Base-by-base conservation (phyloP, 2,329 filamentous ascomycete species). In the Aspergillus clavatus region DNA sequence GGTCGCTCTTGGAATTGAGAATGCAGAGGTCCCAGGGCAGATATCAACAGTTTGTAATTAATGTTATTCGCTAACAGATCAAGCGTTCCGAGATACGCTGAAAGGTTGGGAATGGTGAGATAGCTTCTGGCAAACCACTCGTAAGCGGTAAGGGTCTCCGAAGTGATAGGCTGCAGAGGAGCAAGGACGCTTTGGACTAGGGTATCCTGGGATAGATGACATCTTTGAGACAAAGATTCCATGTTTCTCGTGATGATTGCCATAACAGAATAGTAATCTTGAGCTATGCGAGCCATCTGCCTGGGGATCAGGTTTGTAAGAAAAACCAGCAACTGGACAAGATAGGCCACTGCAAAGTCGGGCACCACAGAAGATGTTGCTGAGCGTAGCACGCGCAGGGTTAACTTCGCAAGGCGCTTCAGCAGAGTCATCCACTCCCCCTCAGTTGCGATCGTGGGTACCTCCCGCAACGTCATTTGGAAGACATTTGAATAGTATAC, bases 11-110 rank as follows among this genome's bases (percentile, higher is more conserved):
- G 41, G 6, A 53, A 46, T 11, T 54, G 46, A 54, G 38, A 60
- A 54, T 60, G 68, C 50, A 54, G 48, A 43, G 60, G 48, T 14
- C 61, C 60, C 42, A 75, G 52, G 2, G 67, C 66, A 29, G 62
- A 63, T 5, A 69, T 66, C 21, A 76, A 55, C 36, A 76, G 57
- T 47, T 76, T 75, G 52, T 77, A 77, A 52, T 79, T 75, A 47
- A 80, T 68, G 14, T 66, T 64, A 14, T 69, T 67, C 24, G 75
- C 72, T 27, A 81, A 55, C 4, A 47, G 52, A 51, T 69, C 63
- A 43, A 77, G 60, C 3, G 61, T 57, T 11, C 69, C 61, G 52
- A 71, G 43, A 54, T 61, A 51, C 45, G 60, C 45, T 51, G 64
- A 52, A 7, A 76, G 61, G 33, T 69, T 60, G 2, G 71, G 66